phyloP scores from a whole-genome alignment of 176 grass and related monocot species.

The Leersia perrieri region DNA sequence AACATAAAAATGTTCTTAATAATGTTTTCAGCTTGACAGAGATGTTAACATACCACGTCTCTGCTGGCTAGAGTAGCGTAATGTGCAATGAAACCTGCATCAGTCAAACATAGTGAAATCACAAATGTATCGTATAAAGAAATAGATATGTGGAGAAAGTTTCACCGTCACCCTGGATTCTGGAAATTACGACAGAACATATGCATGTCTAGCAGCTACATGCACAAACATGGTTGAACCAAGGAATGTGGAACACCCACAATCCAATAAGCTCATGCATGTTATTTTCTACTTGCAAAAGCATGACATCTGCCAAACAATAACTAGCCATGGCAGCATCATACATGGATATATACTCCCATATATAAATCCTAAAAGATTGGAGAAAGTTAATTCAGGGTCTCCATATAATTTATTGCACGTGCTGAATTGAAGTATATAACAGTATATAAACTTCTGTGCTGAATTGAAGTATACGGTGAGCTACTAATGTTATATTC shows the following conservation, averaged over 20 bases:
- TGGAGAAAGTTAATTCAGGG: background rate
- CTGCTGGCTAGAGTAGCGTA: conserved; percentile 98
- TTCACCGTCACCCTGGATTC: background rate
- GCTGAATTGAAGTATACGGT: background rate
- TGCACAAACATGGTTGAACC: background rate
- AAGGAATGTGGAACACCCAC: background rate
- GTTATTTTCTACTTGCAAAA: conserved; percentile 23
- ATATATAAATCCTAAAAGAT: background rate
- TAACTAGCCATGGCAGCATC: conserved; percentile 2
- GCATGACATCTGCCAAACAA: background rate
- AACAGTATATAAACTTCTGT: background rate
- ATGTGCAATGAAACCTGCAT: conserved; percentile 89
- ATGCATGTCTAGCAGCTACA: background rate
- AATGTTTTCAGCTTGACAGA: conserved; percentile 1
- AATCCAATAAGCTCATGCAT: background rate
- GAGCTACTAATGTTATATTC: background rate
- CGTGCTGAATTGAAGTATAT: too few relatives aligned
- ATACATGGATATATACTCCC: background rate
- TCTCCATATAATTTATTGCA: background rate
- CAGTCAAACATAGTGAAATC: conserved; percentile 10
- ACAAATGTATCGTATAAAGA: background rate
- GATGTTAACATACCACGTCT: conserved; percentile 77
- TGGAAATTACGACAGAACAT: background rate
- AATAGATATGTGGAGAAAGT: background rate
- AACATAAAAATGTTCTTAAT: conserved; percentile 6